phyloP scores from a whole-genome alignment of 2,329 filamentous ascomycete species.

The Penicillium sp. region DNA sequence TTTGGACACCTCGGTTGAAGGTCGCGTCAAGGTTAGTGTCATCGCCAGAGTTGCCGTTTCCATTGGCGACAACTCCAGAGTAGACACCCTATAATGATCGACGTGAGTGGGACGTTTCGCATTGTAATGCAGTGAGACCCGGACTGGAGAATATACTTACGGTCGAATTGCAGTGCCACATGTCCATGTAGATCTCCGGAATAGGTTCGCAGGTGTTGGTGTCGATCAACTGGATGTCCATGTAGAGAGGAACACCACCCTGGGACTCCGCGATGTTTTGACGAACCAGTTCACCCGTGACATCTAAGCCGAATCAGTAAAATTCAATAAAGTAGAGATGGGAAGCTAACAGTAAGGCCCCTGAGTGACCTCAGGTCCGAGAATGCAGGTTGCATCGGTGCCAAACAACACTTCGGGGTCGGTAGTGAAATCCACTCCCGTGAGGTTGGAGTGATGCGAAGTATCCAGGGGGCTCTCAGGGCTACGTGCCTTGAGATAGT shows the following conservation, averaged over 20 bases:
- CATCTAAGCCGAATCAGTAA: conserved; percentile 19
- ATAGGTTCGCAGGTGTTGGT: conserved; percentile 44
- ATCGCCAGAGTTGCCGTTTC: conserved; percentile 41
- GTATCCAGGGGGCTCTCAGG: conserved; percentile 36
- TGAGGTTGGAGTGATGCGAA: conserved; percentile 40
- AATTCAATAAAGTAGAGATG: background rate
- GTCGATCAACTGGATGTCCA: conserved; percentile 44
- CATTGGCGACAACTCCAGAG: conserved; percentile 36
- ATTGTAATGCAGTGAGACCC: no score
- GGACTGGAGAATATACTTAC: conserved; percentile 12
- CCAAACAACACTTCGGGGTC: conserved; percentile 30
- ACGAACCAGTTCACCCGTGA: conserved; percentile 40
- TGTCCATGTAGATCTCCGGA: conserved; percentile 35
- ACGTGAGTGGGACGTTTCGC: background rate
- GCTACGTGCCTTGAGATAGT: conserved; percentile 34
- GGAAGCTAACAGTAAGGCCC: conserved; percentile 51
- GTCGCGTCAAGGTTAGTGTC: conserved; percentile 42
- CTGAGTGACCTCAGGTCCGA: conserved; percentile 54
- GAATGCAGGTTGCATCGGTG: conserved; percentile 44
- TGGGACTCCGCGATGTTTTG: conserved; percentile 38
- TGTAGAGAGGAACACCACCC: conserved; percentile 39
- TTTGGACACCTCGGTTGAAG: conserved; percentile 47
- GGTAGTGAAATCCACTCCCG: conserved; percentile 20
- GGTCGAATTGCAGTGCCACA: conserved; percentile 45
- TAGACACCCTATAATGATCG: conserved; percentile 34